Evolutionary conservation across 306 rosid genomes (phyloP).

Genomic region (Lathyrus sativus): DNA sequence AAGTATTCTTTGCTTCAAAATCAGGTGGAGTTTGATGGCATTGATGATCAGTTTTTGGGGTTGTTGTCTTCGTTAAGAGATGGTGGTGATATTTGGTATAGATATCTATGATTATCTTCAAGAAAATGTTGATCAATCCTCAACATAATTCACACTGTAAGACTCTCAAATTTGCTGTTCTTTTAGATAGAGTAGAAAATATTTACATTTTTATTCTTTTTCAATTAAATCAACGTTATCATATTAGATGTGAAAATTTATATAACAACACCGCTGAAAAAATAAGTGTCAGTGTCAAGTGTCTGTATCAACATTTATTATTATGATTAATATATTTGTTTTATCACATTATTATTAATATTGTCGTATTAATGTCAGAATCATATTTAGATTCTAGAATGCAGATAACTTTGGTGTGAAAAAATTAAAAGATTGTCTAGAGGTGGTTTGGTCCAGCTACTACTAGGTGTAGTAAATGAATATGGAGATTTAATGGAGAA

Average conservation of each 20-base stretch:
- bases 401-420: too few species aligned
- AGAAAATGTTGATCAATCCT: not conserved
- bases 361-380: too few species aligned
- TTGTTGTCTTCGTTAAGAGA: constrained; percentile 67
- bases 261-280: too few species aligned
- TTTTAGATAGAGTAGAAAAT: not conserved
- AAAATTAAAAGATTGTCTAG: too few species aligned
- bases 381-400: too few species aligned
- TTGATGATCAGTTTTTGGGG: constrained; percentile 56
- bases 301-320: too few species aligned
- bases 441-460: constrained; percentile 1
- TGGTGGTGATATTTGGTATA: constrained; percentile 45
- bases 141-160: not conserved
- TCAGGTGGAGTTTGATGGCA: constrained; percentile 60
- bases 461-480: constrained; percentile 16
- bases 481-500: not conserved
- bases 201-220: not conserved
- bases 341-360: too few species aligned
- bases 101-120: constrained; percentile 47
- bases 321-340: too few species aligned
- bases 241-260: too few species aligned
- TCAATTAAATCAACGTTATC: too few species aligned
- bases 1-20: constrained; percentile 58
- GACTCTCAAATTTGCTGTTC: not conserved
- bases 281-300: too few species aligned